A percentile compares a stretch with the other conserved stretches of the same genome.
Evolutionary conservation across 495 filamentous ascomycete genomes (phyloP).

Genomic region (Pyronema domesticum): DNA sequence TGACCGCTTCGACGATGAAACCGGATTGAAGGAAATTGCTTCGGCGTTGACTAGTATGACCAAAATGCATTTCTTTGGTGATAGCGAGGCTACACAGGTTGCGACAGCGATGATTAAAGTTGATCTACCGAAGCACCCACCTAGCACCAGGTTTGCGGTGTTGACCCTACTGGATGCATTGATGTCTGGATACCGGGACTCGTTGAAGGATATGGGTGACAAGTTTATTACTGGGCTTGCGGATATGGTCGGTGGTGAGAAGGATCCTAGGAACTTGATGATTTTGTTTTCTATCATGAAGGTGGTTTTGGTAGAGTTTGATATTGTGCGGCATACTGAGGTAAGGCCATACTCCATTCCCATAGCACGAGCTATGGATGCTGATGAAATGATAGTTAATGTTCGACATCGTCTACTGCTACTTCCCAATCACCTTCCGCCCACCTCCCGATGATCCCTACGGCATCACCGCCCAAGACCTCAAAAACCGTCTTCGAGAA

Average conservation of each 20-base stretch:
- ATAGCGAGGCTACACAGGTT: constrained; percentile 31
- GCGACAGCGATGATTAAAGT: constrained; percentile 19
- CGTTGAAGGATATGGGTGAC: constrained; percentile 37
- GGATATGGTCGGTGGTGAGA: constrained; percentile 54
- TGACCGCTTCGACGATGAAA: constrained; percentile 43
- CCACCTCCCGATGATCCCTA: constrained; percentile 62
- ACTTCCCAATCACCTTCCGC: constrained; percentile 62
- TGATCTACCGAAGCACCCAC: constrained; percentile 45
- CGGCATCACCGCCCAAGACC: constrained; percentile 53
- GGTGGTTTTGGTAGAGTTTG: constrained; percentile 58
- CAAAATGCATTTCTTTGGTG: constrained; percentile 37
- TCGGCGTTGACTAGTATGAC: constrained; percentile 32
- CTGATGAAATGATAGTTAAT: constrained; percentile 30
- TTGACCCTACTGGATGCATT: constrained; percentile 46
- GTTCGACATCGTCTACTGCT: constrained; percentile 60
- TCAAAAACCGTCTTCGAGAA: constrained; percentile 50
- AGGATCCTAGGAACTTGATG: constrained; percentile 64
- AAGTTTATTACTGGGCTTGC: constrained; percentile 46
- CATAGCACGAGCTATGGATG: not conserved
- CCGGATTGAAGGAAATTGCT: constrained; percentile 17
- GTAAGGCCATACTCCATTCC: constrained; percentile 23
- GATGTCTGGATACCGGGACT: constrained; percentile 44
- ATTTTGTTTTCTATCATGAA: constrained; percentile 56
- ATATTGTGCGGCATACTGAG: constrained; percentile 44
- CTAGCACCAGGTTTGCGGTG: constrained; percentile 43